These are phyloP conservation scores for Podaxis mareebaensis DNA, from an alignment of 768 basidiomycete genomes.

Conservation along the genomic window DNA sequence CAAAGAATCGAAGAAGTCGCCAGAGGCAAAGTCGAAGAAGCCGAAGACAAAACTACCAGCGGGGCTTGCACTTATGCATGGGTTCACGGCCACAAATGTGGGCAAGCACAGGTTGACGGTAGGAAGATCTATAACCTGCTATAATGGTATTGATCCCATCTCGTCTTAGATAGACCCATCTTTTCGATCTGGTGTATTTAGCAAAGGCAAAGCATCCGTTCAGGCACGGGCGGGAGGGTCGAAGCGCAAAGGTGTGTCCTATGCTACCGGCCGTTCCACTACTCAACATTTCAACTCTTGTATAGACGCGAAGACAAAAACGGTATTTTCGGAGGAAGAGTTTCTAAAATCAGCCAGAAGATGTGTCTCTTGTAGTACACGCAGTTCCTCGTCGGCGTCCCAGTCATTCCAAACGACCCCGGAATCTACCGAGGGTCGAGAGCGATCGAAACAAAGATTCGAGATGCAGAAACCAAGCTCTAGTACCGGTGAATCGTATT, in stretches of 20 bases:
- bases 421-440: background rate
- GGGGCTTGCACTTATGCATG: slow-evolving; percentile 67
- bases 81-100: slow-evolving; percentile 62
- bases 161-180: slow-evolving; percentile 41
- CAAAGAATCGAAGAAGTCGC: slow-evolving; percentile 19
- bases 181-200: slow-evolving; percentile 54
- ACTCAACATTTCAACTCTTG: background rate
- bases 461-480: background rate
- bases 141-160: background rate
- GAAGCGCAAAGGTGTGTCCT: slow-evolving; percentile 27
- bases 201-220: slow-evolving; percentile 62
- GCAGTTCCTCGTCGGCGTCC: slow-evolving; percentile 15
- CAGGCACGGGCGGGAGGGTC: slow-evolving; percentile 32
- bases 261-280: background rate
- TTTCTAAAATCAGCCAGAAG: slow-evolving; percentile 41
- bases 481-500: background rate
- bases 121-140: slow-evolving; percentile 15
- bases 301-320: background rate
- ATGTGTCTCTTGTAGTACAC: slow-evolving; percentile 2
- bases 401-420: slow-evolving; percentile 1
- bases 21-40: slow-evolving; percentile 22
- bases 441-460: background rate
- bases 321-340: slow-evolving; percentile 44
- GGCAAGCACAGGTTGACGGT: slow-evolving; percentile 66
- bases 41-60: slow-evolving; percentile 38